Conservation (phyloP, 2,329 filamentous ascomycete species). For the Endoconidiophora laricicola region DNA sequence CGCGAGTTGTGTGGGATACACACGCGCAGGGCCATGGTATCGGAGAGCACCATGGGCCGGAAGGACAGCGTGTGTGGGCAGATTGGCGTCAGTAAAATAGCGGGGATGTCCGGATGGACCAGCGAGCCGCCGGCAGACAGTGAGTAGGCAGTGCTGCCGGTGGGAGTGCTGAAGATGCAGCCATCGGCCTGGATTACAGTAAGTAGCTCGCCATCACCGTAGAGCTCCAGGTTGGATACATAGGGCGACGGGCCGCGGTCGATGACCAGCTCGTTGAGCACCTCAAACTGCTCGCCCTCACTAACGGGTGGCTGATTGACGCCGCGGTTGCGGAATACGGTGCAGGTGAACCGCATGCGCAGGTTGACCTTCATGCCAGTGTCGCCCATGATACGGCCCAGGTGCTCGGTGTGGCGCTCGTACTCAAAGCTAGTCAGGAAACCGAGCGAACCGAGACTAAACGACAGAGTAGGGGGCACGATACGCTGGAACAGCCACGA, state of each 20-base stretch:
- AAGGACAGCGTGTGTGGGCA: constrained; percentile 95
- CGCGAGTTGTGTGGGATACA: constrained; percentile 71
- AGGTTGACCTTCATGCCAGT: constrained; percentile 93
- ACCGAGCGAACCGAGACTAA: constrained; percentile 70
- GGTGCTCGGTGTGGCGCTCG: constrained; percentile 68
- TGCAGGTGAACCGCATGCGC: constrained; percentile 97
- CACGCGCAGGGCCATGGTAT: constrained; percentile 82
- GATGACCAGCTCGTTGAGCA: constrained; percentile 95
- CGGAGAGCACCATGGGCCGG: constrained; percentile 92
- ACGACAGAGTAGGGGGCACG: constrained; percentile 70
- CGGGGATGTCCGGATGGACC: constrained; percentile 91
- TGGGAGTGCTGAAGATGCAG: constrained; percentile 94
- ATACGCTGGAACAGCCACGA: constrained; percentile 86
- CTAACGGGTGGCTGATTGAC: constrained; percentile 40
- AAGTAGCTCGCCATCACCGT: constrained; percentile 84
- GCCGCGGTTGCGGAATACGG: constrained; percentile 63
- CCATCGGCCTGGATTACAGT: constrained; percentile 94
- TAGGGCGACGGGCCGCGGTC: constrained; percentile 93
- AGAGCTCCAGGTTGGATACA: constrained; percentile 90
- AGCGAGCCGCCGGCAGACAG: constrained; percentile 89
- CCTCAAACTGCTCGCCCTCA: constrained; percentile 91
- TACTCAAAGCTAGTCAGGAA: constrained; percentile 84
- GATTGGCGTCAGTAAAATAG: constrained; percentile 90
- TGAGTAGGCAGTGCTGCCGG: constrained; percentile 87
- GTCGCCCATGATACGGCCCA: constrained; percentile 82